Base-by-base conservation (phyloP, 2,329 filamentous ascomycete genomes). In the Colletotrichum nymphaeae region DNA sequence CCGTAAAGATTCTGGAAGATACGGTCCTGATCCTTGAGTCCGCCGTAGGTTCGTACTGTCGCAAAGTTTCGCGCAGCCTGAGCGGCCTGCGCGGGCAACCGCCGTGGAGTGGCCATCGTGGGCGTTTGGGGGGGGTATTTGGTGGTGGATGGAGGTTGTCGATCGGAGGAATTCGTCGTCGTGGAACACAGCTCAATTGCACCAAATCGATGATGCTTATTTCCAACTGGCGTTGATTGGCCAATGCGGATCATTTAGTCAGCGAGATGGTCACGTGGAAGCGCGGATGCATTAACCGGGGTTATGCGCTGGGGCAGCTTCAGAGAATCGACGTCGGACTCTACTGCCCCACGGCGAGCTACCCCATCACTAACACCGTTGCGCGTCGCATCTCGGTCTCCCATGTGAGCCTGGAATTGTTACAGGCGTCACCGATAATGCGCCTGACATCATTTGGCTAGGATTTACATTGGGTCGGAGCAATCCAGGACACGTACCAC, bases 1-100 rank as follows among this genome's bases (percentile, higher is more conserved):
- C 95, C 93, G 87, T 99, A 99, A 73, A 99, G 90, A 87, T 99
- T 99, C 88, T 97, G 95, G 87, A 99, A 99, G 86, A 99, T 99
- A 80, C 97, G 93, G 87, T 99, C 97, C 87, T 98, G 95, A 84
- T 99, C 97, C 86, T 92, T 94, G 79, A 99, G 90, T 72, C 95
- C 95, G 80, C 97, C 95, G 84, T 97, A 94, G 77, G 90, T 89
- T 78, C 90, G 91, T 78, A 95, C 93, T 74, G 94, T 95, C 80
- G 94, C 94, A 86, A 98, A 93, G 72, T 72, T 72, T 69, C 74
- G 74, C 56, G 74, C 74, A 32, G 72, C 72, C 65, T 75, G 72
- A 67, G 72, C 72, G 67, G 74, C 74, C 53, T 74, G 72, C 73
- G 73, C 73, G 58, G 74, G 74, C 58, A 83, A 76, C 59, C 78